Percentiles rank a stretch among this genome's conserved stretches.
Evolutionary conservation across 257 asterid species (phyloP).

Genomic region (Paraleonurus japonicus): DNA sequence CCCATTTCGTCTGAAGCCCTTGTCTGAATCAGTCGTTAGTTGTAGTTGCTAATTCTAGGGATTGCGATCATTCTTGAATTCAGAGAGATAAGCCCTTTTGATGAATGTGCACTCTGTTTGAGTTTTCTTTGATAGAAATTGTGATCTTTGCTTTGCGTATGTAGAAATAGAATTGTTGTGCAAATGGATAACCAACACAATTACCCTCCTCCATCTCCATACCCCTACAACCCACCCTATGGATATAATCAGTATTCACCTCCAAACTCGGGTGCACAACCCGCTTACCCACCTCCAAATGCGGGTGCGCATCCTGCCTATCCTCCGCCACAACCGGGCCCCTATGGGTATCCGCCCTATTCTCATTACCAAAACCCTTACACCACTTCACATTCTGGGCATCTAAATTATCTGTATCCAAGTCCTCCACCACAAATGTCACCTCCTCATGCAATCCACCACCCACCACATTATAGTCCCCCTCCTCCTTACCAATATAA

Average conservation of each 20-base stretch:
- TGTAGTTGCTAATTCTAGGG: conserved; percentile 20
- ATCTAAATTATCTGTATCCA: conserved; percentile 38
- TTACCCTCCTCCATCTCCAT: conserved; percentile 57
- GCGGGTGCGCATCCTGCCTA: conserved; percentile 29
- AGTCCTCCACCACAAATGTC: conserved; percentile 36
- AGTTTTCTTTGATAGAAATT: conserved; percentile 23
- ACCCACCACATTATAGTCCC: conserved; percentile 38
- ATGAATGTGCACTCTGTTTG: conserved; percentile 18
- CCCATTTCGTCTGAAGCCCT: conserved; percentile 17
- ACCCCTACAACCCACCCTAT: conserved; percentile 52
- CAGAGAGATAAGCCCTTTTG: conserved; percentile 2
- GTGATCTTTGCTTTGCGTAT: conserved; percentile 2
- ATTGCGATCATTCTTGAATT: conserved; percentile 20
- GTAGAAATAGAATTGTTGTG: conserved; percentile 13
- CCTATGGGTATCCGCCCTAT: conserved; percentile 51
- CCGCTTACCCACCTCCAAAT: conserved; percentile 44
- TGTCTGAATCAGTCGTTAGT: conserved; percentile 16
- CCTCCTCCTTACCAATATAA: conserved; percentile 45
- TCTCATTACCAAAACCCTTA: conserved; percentile 58
- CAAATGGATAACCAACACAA: conserved; percentile 60
- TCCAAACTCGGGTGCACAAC: conserved; percentile 27
- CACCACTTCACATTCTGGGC: conserved; percentile 40
- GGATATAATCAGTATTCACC: conserved; percentile 46
- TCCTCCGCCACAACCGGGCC: conserved; percentile 35
- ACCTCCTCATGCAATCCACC: conserved; percentile 39